Evolutionary conservation across 1,139 yeast species (phyloP), one percentile per base, ranked within the genome.

Genomic region (Hansenula lynferdii): DNA sequence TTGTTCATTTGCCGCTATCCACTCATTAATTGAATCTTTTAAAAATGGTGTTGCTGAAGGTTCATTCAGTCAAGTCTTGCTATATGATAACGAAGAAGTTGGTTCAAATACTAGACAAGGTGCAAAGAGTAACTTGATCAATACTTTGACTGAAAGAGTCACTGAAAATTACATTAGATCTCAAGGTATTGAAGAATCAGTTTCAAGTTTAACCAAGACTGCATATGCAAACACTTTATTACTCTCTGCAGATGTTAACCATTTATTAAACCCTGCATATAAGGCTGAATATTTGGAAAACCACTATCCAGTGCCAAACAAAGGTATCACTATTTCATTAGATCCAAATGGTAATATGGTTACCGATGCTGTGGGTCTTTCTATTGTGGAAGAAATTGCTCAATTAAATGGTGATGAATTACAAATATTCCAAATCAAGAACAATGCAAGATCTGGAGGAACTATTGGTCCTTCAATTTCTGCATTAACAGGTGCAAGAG

Each of bases 271-370:
- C 58, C 86, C 87, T 22, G 77, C 78, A 56, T 82, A 80, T 56
- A 59, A 69, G 40, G 55, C 58, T 21, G 82, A 74, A 20, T 85
- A 85, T 62, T 68, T 85, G 55, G 84, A 80, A 48, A 61, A 78
- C 56, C 92, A 85, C 65, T 78, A 75, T 54, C 95, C 96, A 19
- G 62, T 77, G 41, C 87, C 92, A 45, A 86, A 86, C 63, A 76
- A 71, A 35, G 96, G 96, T 35, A 62, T 85, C 39, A 69, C 86
- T 1, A 59, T 86, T 23, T 73, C 86, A 8, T 65, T 80, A 49
- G 95, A 86, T 60, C 75, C 94, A 25, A 83, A 85, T 55, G 86
- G 80, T 18, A 83, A 82, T 57, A 81, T 85, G 75, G 85, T 90
- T 31, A 85, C 95, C 14, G 95, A 86, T 57, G 70, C 80, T 4